A percentile compares a stretch with the other conserved stretches of the same genome.
Evolutionary conservation across 208 protist genomes (phyloP).

Genomic region (Trypanosoma vivax): DNA sequence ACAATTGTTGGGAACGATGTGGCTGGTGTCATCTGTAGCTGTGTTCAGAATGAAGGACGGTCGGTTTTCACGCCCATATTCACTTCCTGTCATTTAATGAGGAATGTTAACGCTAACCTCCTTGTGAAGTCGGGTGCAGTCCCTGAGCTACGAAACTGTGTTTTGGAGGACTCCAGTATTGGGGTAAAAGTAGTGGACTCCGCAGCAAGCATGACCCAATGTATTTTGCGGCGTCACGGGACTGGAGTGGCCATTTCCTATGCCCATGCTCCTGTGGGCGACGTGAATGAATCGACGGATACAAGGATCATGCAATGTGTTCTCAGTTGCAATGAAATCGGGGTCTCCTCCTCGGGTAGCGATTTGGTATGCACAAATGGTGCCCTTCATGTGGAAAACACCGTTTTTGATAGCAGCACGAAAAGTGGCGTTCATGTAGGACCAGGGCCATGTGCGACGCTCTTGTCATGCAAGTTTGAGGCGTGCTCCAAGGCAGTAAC

Average conservation of each 20-base stretch:
- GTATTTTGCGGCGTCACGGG: slow-evolving; percentile 5
- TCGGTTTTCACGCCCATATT: not conserved
- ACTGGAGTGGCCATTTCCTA: slow-evolving; percentile 4
- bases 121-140: not conserved
- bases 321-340: slow-evolving; percentile 8
- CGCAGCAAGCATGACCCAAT: slow-evolving; percentile 6
- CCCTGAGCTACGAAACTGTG: slow-evolving; percentile 13
- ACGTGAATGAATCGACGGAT: not conserved
- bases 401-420: slow-evolving; percentile 6
- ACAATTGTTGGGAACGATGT: slow-evolving; percentile 5
- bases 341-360: slow-evolving; percentile 5
- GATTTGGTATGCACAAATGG: not conserved
- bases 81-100: slow-evolving; percentile 4
- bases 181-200: slow-evolving; percentile 11
- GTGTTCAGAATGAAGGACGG: not conserved
- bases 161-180: slow-evolving; percentile 10
- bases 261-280: not conserved
- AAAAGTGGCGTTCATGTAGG: not conserved
- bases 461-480: slow-evolving; percentile 10
- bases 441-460: not conserved
- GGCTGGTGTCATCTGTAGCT: slow-evolving; percentile 8
- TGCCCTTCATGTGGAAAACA: slow-evolving; percentile 5
- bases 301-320: slow-evolving; percentile 2
- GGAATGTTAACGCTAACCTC: slow-evolving; percentile 9
- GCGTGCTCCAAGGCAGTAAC: slow-evolving; percentile 5